Conservation (phyloP, 257 asterid genomes). For the Striga asiatica region DNA sequence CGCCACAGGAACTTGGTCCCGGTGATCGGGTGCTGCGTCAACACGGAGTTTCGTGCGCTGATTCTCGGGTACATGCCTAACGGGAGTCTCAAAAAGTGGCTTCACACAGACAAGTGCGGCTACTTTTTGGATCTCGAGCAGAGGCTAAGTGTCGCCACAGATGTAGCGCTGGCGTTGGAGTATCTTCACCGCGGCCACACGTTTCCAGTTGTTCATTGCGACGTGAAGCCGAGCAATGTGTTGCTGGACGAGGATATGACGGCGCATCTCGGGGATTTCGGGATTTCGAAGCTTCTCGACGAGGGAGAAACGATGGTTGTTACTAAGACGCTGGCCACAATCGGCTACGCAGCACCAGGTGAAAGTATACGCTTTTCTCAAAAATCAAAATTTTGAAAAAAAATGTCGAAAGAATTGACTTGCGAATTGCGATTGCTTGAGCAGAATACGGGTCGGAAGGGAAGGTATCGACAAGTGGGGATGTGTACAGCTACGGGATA, state of each 20-base stretch:
- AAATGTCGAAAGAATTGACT: too few species aligned
- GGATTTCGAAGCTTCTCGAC: not conserved
- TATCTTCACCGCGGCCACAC: not conserved
- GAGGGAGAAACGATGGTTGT: not conserved
- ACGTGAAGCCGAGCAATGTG: constrained; percentile 1
- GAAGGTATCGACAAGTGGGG: not conserved
- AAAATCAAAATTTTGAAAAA: too few species aligned
- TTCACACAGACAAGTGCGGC: not conserved
- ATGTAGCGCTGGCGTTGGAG: not conserved
- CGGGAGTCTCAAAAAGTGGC: not conserved
- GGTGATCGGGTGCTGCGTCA: too few species aligned
- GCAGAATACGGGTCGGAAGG: not conserved
- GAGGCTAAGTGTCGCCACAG: not conserved
- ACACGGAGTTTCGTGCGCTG: too few species aligned
- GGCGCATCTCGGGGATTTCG: not conserved
- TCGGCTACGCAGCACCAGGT: not conserved
- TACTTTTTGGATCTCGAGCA: not conserved
- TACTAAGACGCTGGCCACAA: not conserved
- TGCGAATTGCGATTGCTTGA: too few species aligned
- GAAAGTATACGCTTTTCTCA: too few species aligned
- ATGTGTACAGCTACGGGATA: not conserved
- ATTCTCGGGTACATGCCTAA: not conserved
- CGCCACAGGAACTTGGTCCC: too few species aligned
- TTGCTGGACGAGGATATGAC: not conserved
- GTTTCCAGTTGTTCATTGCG: not conserved